Conservation (phyloP, 352 stramenopile species). For the Blastocystis sp. region DNA sequence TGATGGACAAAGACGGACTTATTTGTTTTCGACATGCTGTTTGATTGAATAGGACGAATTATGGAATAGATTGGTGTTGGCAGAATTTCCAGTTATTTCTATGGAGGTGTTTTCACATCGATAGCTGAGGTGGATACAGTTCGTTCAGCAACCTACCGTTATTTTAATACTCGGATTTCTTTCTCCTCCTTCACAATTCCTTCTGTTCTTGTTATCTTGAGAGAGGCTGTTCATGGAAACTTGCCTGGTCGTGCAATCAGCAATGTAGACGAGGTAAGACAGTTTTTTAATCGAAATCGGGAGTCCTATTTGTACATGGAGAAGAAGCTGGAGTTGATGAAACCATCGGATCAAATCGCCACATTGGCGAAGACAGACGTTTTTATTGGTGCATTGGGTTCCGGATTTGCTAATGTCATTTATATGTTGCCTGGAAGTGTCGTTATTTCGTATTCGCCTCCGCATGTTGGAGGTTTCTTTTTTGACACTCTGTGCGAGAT, state of each 20-base stretch:
- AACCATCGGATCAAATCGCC: slow-evolving; percentile 14
- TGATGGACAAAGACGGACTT: neutral
- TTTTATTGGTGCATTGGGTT: slow-evolving; percentile 27
- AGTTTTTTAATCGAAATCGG: neutral
- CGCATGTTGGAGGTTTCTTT: slow-evolving; percentile 56
- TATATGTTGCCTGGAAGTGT: slow-evolving; percentile 57
- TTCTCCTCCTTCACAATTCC: neutral
- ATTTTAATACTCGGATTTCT: neutral
- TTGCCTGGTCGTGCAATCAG: slow-evolving; percentile 26
- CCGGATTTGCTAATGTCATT: slow-evolving; percentile 52
- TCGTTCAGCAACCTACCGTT: slow-evolving; percentile 23
- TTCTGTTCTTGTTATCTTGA: slow-evolving; percentile 10
- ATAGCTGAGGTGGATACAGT: slow-evolving; percentile 27
- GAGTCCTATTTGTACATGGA: neutral
- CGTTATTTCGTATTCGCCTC: slow-evolving; percentile 48
- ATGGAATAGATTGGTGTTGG: slow-evolving; percentile 28
- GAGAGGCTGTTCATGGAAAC: slow-evolving; percentile 34
- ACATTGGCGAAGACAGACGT: slow-evolving; percentile 29
- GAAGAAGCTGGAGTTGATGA: slow-evolving; percentile 44
- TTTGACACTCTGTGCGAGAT: slow-evolving; percentile 55
- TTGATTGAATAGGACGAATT: neutral
- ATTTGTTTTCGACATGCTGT: slow-evolving; percentile 37
- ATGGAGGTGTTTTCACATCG: slow-evolving; percentile 43
- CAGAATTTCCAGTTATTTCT: slow-evolving; percentile 25
- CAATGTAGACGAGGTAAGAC: slow-evolving; percentile 39